Conservation (phyloP, 2,329 filamentous ascomycete genomes). For the Fusarium temperatum region DNA sequence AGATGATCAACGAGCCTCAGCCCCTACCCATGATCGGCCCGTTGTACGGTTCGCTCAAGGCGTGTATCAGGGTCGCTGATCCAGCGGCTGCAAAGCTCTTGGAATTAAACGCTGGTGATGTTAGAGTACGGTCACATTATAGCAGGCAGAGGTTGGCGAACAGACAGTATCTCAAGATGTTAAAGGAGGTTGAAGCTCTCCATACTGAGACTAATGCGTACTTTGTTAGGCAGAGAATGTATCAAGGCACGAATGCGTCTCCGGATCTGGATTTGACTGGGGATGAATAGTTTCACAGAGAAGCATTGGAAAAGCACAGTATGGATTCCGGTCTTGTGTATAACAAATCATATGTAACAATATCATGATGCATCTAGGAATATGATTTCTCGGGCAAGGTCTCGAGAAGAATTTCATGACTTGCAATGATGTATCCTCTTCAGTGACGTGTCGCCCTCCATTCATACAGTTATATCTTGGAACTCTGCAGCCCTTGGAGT, state of each 20-base stretch:
- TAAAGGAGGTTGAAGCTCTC: slow-evolving; percentile 45
- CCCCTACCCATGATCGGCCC: slow-evolving; percentile 55
- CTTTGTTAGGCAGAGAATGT: slow-evolving; percentile 14
- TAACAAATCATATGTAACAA: slow-evolving; percentile 21
- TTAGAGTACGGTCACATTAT: slow-evolving; percentile 7
- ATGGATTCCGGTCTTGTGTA: slow-evolving; percentile 1
- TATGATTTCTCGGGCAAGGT: not conserved
- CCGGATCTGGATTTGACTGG: not conserved
- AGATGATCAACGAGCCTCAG: slow-evolving; percentile 66
- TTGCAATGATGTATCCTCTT: not conserved
- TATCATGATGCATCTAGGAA: not conserved
- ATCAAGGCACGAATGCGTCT: not conserved
- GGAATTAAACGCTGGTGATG: too few species aligned
- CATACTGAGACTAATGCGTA: slow-evolving; percentile 15
- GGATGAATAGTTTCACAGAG: not conserved
- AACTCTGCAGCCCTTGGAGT: slow-evolving; percentile 2
- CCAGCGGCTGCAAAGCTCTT: slow-evolving; percentile 49
- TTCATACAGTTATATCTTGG: slow-evolving; percentile 11
- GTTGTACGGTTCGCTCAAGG: slow-evolving; percentile 59
- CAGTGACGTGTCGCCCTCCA: not conserved
- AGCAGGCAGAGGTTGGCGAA: slow-evolving; percentile 37
- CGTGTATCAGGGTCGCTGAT: slow-evolving; percentile 65
- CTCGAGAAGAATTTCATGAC: not conserved
- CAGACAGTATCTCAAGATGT: slow-evolving; percentile 46
- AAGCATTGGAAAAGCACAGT: not conserved